phyloP scores from a whole-genome alignment of 129 eudicot genomes.

The Deinandra increscens region DNA sequence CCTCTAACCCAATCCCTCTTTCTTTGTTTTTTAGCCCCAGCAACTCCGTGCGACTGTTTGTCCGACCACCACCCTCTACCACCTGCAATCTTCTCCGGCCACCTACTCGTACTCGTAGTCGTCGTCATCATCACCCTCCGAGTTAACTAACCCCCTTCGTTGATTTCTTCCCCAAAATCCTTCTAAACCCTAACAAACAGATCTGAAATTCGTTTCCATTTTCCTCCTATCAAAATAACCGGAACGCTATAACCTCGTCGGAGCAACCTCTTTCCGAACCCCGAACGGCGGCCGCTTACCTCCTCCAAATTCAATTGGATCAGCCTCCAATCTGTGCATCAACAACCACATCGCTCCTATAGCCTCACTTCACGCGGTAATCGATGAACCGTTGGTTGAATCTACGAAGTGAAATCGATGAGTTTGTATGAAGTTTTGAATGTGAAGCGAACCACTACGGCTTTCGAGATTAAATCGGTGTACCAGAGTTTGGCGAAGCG shows the following conservation, averaged over 20 bases:
- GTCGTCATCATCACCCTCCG: too few species aligned
- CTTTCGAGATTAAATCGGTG: constrained; percentile 63
- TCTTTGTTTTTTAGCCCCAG: too few species aligned
- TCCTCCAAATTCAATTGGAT: background rate
- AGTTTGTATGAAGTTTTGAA: constrained; percentile 70
- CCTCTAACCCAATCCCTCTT: too few species aligned
- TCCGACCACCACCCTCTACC: too few species aligned
- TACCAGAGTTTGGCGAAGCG: constrained; percentile 72
- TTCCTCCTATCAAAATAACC: constrained; percentile 17
- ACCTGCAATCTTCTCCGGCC: too few species aligned
- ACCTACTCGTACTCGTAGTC: too few species aligned
- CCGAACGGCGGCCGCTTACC: background rate
- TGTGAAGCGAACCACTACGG: constrained; percentile 53
- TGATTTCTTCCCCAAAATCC: background rate
- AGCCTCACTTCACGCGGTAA: constrained; percentile 40
- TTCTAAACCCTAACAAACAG: too few species aligned
- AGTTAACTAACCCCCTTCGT: background rate
- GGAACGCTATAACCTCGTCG: constrained; percentile 28
- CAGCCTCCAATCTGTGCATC: background rate
- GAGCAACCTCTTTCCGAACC: constrained; percentile 21
- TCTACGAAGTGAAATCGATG: background rate
- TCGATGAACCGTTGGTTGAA: constrained; percentile 29
- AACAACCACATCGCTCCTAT: background rate
- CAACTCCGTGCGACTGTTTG: too few species aligned
- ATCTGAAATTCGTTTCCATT: background rate